A percentile compares a stretch with the other conserved stretches of the same genome.
These are phyloP conservation scores for Litchi chinensis DNA, from an alignment of 345 rosid species.

Conservation along the genomic window DNA sequence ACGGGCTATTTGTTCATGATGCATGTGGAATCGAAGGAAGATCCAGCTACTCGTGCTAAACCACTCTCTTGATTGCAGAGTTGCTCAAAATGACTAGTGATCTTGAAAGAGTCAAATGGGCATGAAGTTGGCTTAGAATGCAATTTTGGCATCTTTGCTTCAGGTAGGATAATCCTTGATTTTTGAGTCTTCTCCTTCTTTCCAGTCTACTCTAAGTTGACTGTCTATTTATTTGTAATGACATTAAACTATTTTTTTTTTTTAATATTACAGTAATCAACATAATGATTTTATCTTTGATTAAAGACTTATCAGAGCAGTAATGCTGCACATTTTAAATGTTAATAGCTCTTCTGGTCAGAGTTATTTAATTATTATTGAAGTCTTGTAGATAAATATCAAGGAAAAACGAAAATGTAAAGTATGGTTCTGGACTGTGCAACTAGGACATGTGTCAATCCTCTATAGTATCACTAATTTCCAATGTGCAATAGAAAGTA, in stretches of 20 bases:
- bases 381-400: neutral
- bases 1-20: constrained; percentile 78
- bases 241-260: constrained; percentile 4
- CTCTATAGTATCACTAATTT: neutral
- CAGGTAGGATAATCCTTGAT: neutral
- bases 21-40: constrained; percentile 65
- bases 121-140: neutral
- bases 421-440: neutral
- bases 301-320: neutral
- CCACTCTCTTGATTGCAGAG: constrained; percentile 41
- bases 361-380: neutral
- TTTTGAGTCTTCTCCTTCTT: neutral
- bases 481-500: constrained; percentile 6
- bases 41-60: constrained; percentile 67
- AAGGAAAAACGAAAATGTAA: neutral
- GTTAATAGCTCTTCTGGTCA: neutral
- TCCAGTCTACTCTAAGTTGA: neutral
- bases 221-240: neutral
- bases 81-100: constrained; percentile 16
- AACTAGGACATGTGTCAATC: neutral
- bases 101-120: constrained; percentile 7
- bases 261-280: neutral
- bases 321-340: neutral
- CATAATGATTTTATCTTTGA: neutral
- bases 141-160: neutral